phyloP scores from a whole-genome alignment of 2,329 filamentous ascomycete genomes.

The Cytospora leucostoma region DNA sequence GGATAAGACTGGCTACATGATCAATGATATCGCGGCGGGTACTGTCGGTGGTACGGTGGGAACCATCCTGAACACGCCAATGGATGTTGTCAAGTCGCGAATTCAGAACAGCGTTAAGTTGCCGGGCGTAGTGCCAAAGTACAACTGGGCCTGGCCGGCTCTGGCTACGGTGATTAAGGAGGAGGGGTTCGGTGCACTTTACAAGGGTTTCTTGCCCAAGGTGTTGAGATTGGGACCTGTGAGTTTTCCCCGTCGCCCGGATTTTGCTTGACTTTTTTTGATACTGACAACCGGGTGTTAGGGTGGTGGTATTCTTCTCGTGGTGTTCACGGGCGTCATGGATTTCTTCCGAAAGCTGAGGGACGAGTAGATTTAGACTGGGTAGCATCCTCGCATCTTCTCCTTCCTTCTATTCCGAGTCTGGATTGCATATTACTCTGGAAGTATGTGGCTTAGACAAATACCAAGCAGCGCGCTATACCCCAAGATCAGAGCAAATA shows the following conservation, averaged over 20 bases:
- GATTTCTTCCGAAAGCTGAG: constrained; percentile 81
- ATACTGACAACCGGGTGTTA: constrained; percentile 7
- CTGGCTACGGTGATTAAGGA: constrained; percentile 86
- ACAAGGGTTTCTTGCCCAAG: constrained; percentile 98
- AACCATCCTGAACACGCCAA: constrained; percentile 87
- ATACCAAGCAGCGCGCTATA: constrained; percentile 13
- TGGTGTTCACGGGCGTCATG: constrained; percentile 85
- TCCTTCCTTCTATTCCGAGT: not conserved
- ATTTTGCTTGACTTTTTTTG: not conserved
- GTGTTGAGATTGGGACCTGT: constrained; percentile 73
- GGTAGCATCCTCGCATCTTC: not conserved
- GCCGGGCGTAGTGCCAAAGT: constrained; percentile 82
- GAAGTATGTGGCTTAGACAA: constrained; percentile 1
- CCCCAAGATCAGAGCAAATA: not conserved
- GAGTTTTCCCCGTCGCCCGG: constrained; percentile 42
- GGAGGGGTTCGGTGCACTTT: constrained; percentile 87
- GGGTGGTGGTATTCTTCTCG: constrained; percentile 69
- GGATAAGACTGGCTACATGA: constrained; percentile 77
- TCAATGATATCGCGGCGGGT: constrained; percentile 86
- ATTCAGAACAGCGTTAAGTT: constrained; percentile 93
- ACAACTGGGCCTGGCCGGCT: constrained; percentile 97
- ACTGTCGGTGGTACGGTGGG: constrained; percentile 83
- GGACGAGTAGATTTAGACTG: constrained; percentile 29
- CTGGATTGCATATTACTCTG: not conserved
- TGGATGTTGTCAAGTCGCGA: constrained; percentile 96